Evolutionary conservation across 148 eudicot species (phyloP), one percentile per base, ranked within the genome.

Genomic region (Suaeda aralocaspica): DNA sequence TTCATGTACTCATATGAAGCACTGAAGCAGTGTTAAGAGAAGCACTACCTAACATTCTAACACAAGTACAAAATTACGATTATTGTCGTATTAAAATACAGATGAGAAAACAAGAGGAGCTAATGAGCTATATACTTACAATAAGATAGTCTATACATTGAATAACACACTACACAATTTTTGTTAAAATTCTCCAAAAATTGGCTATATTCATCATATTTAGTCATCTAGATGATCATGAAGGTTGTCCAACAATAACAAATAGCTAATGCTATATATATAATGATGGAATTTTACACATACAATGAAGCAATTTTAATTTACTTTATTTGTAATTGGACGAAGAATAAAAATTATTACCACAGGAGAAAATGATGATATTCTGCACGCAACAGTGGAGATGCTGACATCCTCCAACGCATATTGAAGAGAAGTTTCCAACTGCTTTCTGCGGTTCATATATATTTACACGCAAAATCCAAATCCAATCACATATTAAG

Each of bases 401-500:
- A 29, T 16, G 14, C 0, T 15, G 21, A 58, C 62, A 28, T 58
- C 62, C 18, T 56, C 31, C 39, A 29, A 56, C 6, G 16, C 39
- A 6, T 22, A 30, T 21, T 58, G 0, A 5, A 29, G 36, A 28
- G 0, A 8, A 58, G 7, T n/a, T 36, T 60, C 19, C 64, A 9
- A n/a, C 5, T 18, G 6, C 6, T 22, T 16, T 16, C 5, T 7
- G 3, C 29, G 30, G 64, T 30, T 59, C 41, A 30, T 30, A 59
- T 30, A 30, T 18, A 30, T 22, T 30, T 24, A 59, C 2, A 21
- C 59, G n/a, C n/a, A n/a, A n/a, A n/a, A n/a, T n/a, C n/a, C n/a
- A n/a, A 39, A 7, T 22, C 50, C 31, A 48, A 25, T 70, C 78
- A 91, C 56, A 84, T 16, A 51, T 85, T 89, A 71, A 95, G 69